phyloP scores from a whole-genome alignment of 2,329 filamentous ascomycete genomes.

The Talaromyces sp. region DNA sequence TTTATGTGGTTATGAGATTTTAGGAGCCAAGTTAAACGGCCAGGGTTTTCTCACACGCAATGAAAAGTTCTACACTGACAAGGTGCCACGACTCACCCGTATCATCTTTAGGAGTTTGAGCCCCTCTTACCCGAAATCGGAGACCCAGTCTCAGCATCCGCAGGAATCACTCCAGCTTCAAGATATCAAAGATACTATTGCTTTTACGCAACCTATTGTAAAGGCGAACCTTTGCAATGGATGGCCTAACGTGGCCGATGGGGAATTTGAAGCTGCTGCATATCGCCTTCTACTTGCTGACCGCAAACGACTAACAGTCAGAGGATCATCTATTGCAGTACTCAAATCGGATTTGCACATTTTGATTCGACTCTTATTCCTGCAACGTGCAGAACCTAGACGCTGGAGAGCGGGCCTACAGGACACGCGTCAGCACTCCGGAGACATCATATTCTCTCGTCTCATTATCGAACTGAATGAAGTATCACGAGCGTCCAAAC shows the following conservation, averaged over 20 bases:
- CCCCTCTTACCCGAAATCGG: not conserved
- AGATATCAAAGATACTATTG: slow-evolving; percentile 4
- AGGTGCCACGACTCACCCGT: not conserved
- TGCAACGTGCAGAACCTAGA: slow-evolving; percentile 6
- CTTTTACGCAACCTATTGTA: not conserved
- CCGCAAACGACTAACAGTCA: not conserved
- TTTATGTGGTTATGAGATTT: not conserved
- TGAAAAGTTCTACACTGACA: not conserved
- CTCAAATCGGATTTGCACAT: not conserved
- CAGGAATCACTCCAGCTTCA: slow-evolving; percentile 6
- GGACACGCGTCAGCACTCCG: not conserved
- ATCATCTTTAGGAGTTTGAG: slow-evolving; percentile 7
- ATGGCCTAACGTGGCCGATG: not conserved
- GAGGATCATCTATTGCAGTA: not conserved
- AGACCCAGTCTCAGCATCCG: not conserved
- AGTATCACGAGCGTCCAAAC: slow-evolving; percentile 4
- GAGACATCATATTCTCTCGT: not conserved
- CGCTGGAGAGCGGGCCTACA: not conserved
- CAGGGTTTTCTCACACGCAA: not conserved
- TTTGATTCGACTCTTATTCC: slow-evolving; percentile 3
- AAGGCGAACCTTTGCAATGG: not conserved
- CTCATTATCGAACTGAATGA: not conserved
- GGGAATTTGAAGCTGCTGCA: not conserved
- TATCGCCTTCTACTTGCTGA: slow-evolving; percentile 6
- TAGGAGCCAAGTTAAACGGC: not conserved